Evolutionary conservation across 768 basidiomycete genomes (phyloP).

Genomic region (Termitomyces sp.): DNA sequence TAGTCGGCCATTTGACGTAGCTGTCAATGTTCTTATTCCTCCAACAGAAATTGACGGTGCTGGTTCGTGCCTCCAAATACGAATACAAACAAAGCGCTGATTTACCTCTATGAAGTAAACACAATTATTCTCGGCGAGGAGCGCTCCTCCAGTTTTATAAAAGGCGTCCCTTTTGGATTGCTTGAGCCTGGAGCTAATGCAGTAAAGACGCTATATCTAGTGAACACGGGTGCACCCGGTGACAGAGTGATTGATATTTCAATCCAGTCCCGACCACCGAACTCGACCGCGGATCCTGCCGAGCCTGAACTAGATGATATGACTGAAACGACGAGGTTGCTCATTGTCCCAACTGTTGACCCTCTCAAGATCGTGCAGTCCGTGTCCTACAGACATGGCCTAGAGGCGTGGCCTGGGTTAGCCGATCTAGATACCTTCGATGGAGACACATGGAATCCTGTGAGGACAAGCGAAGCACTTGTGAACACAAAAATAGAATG

Average conservation of each 20-base stretch:
- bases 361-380: conserved; percentile 53
- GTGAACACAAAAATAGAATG: conserved; percentile 48
- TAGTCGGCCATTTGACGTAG: conserved; percentile 59
- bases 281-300: conserved; percentile 22
- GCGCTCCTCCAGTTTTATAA: conserved; percentile 67
- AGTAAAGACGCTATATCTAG: conserved; percentile 59
- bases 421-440: conserved; percentile 53
- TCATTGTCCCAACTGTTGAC: conserved; percentile 60
- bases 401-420: conserved; percentile 36
- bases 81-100: not conserved
- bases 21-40: conserved; percentile 73
- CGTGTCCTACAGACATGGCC: conserved; percentile 46
- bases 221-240: conserved; percentile 57
- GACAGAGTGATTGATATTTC: conserved; percentile 80
- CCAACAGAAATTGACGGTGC: conserved; percentile 74
- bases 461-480: conserved; percentile 50
- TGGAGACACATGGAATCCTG: conserved; percentile 44
- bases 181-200: conserved; percentile 53
- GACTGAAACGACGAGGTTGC: conserved; percentile 63
- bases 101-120: conserved; percentile 36
- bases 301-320: conserved; percentile 23
- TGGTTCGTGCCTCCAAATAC: conserved; percentile 34
- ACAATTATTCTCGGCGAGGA: conserved; percentile 56
- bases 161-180: conserved; percentile 62
- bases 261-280: conserved; percentile 49